Percentiles rank a stretch among this genome's conserved stretches.
phyloP scores from a whole-genome alignment of 352 stramenopile genomes.

The Pythium aphanidermatum region DNA sequence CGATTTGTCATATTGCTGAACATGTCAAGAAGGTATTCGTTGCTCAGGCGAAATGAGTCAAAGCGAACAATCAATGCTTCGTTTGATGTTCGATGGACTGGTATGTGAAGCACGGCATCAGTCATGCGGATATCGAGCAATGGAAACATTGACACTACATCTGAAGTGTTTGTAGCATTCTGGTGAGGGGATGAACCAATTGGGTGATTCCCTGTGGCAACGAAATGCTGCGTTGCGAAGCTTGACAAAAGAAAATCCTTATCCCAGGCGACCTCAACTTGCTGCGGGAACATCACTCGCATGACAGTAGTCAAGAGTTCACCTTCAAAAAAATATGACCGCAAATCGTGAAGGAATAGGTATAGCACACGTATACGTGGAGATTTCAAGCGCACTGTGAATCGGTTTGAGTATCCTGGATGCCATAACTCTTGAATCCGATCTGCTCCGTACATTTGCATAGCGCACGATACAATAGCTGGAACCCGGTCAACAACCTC shows the following conservation, averaged over 20 bases:
- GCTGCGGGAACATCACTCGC: conserved; percentile 51
- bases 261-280: conserved; percentile 62
- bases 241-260: conserved; percentile 59
- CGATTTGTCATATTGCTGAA: conserved; percentile 67
- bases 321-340: conserved; percentile 66
- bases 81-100: conserved; percentile 67
- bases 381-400: conserved; percentile 66
- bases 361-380: conserved; percentile 79
- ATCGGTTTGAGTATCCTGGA: conserved; percentile 70
- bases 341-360: conserved; percentile 75
- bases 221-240: conserved; percentile 13
- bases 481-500: conserved; percentile 41
- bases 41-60: conserved; percentile 55
- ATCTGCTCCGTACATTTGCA: conserved; percentile 69
- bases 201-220: too few relatives aligned
- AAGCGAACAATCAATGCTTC: conserved; percentile 71
- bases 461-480: conserved; percentile 72
- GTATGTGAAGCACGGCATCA: conserved; percentile 71
- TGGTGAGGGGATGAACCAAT: neutral
- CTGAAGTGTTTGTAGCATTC: conserved; percentile 19
- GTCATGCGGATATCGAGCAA: conserved; percentile 61
- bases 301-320: conserved; percentile 56
- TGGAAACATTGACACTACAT: conserved; percentile 81
- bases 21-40: conserved; percentile 54
- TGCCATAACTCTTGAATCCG: conserved; percentile 78